Conservation (phyloP, 2,329 filamentous ascomycete genomes). For the Trichoderma gracile region DNA sequence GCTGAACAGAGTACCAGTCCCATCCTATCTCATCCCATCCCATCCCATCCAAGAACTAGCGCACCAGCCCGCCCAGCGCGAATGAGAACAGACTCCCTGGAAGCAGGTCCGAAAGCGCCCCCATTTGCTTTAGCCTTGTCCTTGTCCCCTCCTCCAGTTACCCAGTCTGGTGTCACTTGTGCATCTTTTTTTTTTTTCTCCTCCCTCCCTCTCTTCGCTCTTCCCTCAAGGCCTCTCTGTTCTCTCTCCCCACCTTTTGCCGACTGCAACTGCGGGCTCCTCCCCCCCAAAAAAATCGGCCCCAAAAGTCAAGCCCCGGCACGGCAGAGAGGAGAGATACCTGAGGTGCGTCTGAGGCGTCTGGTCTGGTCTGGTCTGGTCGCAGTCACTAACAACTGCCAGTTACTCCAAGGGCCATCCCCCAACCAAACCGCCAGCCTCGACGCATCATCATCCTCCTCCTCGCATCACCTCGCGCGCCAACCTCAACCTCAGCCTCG, state of each 20-base stretch:
- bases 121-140: neutral
- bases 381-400: neutral
- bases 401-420: neutral
- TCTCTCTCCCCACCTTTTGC: slow-evolving; percentile 21
- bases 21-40: neutral
- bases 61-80: slow-evolving; percentile 2
- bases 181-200: neutral
- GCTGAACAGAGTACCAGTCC: too few species aligned
- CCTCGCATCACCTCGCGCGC: neutral
- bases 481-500: neutral
- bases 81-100: slow-evolving; percentile 2
- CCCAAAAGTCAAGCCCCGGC: slow-evolving; percentile 9
- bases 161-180: neutral
- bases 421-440: neutral
- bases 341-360: slow-evolving; percentile 3
- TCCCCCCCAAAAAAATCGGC: neutral
- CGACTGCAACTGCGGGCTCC: slow-evolving; percentile 15
- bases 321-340: slow-evolving; percentile 13
- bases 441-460: slow-evolving; percentile 3
- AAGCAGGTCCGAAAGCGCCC: slow-evolving; percentile 10
- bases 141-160: neutral
- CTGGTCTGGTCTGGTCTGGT: neutral
- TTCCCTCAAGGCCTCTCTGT: neutral
- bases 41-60: neutral
- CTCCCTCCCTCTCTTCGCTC: neutral